Evolutionary conservation across 208 protist species (phyloP), one percentile per base, ranked within the genome.

Genomic region (Acanthamoeba sp.): DNA sequence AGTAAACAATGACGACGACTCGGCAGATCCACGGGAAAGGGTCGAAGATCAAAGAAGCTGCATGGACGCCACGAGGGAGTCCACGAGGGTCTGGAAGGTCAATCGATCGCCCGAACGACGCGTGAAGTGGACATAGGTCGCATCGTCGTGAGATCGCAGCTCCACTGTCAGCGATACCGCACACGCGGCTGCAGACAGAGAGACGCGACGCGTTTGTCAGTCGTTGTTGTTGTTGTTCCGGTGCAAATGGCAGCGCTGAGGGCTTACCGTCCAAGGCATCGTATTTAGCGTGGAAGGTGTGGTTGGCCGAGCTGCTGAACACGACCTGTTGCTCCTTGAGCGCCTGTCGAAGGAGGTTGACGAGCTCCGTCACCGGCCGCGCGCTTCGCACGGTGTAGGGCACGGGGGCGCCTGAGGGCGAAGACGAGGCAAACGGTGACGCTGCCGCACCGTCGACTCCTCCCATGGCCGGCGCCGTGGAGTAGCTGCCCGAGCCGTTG

Each of bases 71-170:
- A 73, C 64, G 16, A 73, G 29, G 34, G 64, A 18, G 14, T 73
- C 64, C 10, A 73, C 64, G 64, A 73, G 64, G 34, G n/a, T 73
- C 64, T 73, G 64, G 64, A 73, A 73, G n/a, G 64, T 73, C n/a
- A 73, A 20, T 32, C 64, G 64, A 18, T 73, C 64, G 10, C 64
- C 64, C 9, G 64, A 73, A 18, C 64, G 64, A 10, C 64, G 64
- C 34, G 64, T 73, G 64, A 73, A 73, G 14, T 73, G 64, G 64
- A 73, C 64, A 18, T 73, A 73, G 64, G 64, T 73, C 42, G 5
- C 76, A 7, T 29, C 38, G 9, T 85, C 42, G 10, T 55, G 76
- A n/a, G 42, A 4, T 85, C 34, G 34, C 45, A 85, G 42, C 45
- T 45, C 45, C 38, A 85, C 76, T 20, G 42, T 45, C 27, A 85